Evolutionary conservation across 75 land plant genomes (phyloP).

Genomic region (Cunninghamia lanceolata): DNA sequence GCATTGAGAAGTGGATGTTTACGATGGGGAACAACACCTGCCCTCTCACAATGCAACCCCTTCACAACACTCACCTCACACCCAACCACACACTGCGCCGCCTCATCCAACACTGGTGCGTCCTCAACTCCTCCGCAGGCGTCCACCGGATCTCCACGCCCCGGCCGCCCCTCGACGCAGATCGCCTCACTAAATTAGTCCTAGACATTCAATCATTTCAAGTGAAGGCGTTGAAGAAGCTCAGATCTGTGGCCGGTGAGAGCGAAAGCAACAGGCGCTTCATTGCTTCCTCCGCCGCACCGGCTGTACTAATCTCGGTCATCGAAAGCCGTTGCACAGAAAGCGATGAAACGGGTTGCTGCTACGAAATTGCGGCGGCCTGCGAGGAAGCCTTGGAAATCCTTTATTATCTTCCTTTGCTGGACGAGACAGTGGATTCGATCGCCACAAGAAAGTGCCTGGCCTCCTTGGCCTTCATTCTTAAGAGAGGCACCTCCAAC

Average conservation of each 20-base stretch:
- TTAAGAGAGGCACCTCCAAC: constrained; percentile 32
- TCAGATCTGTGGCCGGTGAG: neutral
- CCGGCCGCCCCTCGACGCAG: neutral
- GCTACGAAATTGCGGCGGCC: constrained; percentile 7
- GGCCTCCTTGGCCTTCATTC: constrained; percentile 11
- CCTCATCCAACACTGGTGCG: constrained; percentile 26
- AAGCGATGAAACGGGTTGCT: neutral
- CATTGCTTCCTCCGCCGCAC: constrained; percentile 5
- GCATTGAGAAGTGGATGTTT: constrained; percentile 54
- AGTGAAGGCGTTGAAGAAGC: constrained; percentile 15
- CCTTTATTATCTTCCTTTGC: constrained; percentile 1
- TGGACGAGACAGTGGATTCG: neutral
- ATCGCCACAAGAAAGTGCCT: constrained; percentile 3
- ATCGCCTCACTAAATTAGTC: neutral
- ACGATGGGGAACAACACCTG: constrained; percentile 35
- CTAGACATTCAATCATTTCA: constrained; percentile 11
- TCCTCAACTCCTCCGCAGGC: neutral
- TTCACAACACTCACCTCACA: constrained; percentile 27
- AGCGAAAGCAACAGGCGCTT: neutral
- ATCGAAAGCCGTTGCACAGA: constrained; percentile 1
- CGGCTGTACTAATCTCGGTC: constrained; percentile 7
- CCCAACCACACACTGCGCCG: constrained; percentile 51
- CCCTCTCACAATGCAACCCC: constrained; percentile 50
- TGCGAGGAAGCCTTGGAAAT: constrained; percentile 34
- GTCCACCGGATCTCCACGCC: neutral